Evolutionary conservation across 768 basidiomycete genomes (phyloP), one percentile per base, ranked within the genome.

Genomic region (Hydnum rufescens): DNA sequence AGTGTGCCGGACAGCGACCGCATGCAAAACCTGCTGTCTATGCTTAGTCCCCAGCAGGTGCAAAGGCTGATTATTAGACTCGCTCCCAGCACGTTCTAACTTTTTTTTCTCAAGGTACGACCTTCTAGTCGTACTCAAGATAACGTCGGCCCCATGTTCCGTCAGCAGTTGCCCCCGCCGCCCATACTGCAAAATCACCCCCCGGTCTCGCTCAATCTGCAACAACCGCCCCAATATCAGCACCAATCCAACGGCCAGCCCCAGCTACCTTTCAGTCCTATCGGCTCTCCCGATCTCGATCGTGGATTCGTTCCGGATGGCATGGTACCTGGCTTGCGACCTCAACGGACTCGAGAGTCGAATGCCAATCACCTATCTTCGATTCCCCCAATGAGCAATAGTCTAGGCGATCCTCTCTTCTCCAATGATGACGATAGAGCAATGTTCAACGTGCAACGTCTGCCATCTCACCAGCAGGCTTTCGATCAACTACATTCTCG

Each of bases 271-370:
- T 55, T 36, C 48, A 51, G 30, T 34, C 55, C 44, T 23, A 32
- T 22, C 42, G 44, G 46, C n/a, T 32, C 29, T 4, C 39, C 16
- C 30, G 55, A 55, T 32, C 22, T 42, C 51, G 82, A 83, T 59
- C 72, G 83, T 56, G 76, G 71, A 58, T 88, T 88, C 58, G 74
- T 83, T 25, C 82, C 85, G 5, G 82, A 88, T 64, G 82, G 81
- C 28, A 76, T 88, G 75, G 85, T 88, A 16, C 84, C 86, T 25
- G 86, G 84, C 5, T 71, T 88, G 30, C 78, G 85, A 34, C 72
- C 71, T 34, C 76, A 74, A 46, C 74, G 77, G 42, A 72, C 77
- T 52, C 28, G 55, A 19, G 55, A 56, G 23, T 31, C 30, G 34
- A 49, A 32, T 32, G 18, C 49, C 26, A 8, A 28, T 47, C 26